Base-by-base conservation (phyloP, 2,329 filamentous ascomycete species). In the Neopestalotiopsis sp. region DNA sequence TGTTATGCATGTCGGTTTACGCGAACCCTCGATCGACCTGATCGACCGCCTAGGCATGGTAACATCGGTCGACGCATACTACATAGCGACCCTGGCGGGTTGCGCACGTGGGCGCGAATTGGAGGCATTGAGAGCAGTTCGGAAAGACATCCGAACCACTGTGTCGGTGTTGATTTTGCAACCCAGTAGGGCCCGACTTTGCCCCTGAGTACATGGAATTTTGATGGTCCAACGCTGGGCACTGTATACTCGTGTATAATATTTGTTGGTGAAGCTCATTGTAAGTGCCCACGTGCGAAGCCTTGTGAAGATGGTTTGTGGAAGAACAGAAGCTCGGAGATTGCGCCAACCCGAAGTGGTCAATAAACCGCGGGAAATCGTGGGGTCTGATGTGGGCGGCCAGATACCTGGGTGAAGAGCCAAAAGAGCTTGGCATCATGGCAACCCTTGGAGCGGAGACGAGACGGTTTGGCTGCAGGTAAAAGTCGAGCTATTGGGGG, bases 241-340 rank as follows among this genome's bases (percentile, higher is more conserved):
- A 9, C 4, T 52, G 45, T 0, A 52, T 17, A 40, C 30, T 12
- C 30, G n/a, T 34, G 40, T n/a, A n/a, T 62, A 12, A 10, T 62
- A 14, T 28, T 34, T 12, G 28, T 32, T 38, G 12, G 30, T 9
- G 5, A 40, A 4, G n/a, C 24, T 28, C 24, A 28, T 17, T 24
- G 61, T 12, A 64, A 13, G 49, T 14, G 34, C 20, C 28, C 67
- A 69, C 67, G 67, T 69, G 67, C 57, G 58, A 66, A 42, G 58
- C 9, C 20, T 24, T 30, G 17, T 28, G 34, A 28, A n/a, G 42
- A 38, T 67, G 68, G 68, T 69, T 69, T 67, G 65, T 67, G 68
- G 32, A 57, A 17, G 38, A n/a, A 64, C 28, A 52, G 24, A 62
- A 40, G 14, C 32, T 64, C 68, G 68, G 68, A 69, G 24, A 69